Evolutionary conservation across 2,329 filamentous ascomycete genomes (phyloP), one percentile per base, ranked within the genome.

Genomic region (Pseudogymnoascus sp.): DNA sequence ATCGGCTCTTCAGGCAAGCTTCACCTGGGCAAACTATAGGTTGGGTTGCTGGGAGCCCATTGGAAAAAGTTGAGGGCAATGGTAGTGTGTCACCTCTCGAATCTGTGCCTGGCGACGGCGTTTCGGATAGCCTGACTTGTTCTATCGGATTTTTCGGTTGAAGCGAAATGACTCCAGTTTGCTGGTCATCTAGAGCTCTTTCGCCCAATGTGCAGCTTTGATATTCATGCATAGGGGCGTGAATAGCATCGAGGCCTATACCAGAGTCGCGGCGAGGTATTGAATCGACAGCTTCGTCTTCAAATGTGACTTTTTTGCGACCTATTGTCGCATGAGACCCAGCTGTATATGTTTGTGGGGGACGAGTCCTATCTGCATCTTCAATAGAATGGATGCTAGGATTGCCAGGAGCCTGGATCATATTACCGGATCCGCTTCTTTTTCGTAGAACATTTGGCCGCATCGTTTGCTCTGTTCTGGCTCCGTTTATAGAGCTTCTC

Each of bases 401-500:
- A 33, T 33, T 54, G 9, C 17, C 29, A 11, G 47, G 29, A 10
- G 7, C 9, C 29, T 54, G 47, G 5, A 21, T 21, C 29, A 4
- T 54, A 35, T 33, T 7, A 2, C 10, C 29, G 15, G 9, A 5
- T n/a, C 29, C 47, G 47, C 47, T 54, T 54, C 47, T 54, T 54
- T 54, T 54, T 11, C 29, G 29, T 6, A 54, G 5, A 5, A 35
- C 15, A 54, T 54, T 54, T 54, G 15, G 15, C 8, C 35, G 47
- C 29, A 17, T 15, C 17, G 41, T 64, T 64, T 35, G 66, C 63
- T 21, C 64, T 66, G 11, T 29, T 59, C 10, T 47, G 17, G 9
- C 10, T 60, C 33, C 47, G 66, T 39, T 63, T 50, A 8, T 64
- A 57, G 17, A 61, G 58, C 39, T 61, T 67, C 39, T 54, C 10